Conservation (phyloP, 2,329 filamentous ascomycete genomes). For the Metarhizium brunneum region DNA sequence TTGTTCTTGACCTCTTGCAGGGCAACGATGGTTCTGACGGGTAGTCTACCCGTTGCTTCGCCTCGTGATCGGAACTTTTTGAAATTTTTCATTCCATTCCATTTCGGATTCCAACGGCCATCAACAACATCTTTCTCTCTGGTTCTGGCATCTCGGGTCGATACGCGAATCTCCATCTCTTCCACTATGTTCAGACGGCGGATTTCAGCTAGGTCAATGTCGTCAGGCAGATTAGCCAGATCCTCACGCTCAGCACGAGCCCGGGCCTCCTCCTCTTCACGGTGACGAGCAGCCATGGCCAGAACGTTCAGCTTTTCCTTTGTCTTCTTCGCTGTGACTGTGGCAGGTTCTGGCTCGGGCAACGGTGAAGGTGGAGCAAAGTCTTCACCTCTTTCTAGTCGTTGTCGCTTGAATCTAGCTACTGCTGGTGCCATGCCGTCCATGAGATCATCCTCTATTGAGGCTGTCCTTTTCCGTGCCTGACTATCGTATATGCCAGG, state of each 20-base stretch:
- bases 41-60: slow-evolving; percentile 31
- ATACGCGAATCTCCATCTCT: slow-evolving; percentile 55
- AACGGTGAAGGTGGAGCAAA: slow-evolving; percentile 23
- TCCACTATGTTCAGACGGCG: slow-evolving; percentile 68
- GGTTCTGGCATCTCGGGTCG: slow-evolving; percentile 18
- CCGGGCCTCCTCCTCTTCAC: slow-evolving; percentile 58
- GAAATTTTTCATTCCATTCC: slow-evolving; percentile 95
- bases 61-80: slow-evolving; percentile 70
- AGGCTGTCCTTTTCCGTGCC: slow-evolving; percentile 37
- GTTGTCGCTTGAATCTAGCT: slow-evolving; percentile 69
- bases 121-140: slow-evolving; percentile 41
- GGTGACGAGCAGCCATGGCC: slow-evolving; percentile 51
- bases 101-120: slow-evolving; percentile 71
- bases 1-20: slow-evolving; percentile 64
- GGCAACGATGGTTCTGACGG: slow-evolving; percentile 52
- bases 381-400: slow-evolving; percentile 49
- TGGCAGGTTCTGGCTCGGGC: slow-evolving; percentile 11
- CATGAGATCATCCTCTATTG: slow-evolving; percentile 48
- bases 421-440: slow-evolving; percentile 68
- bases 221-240: slow-evolving; percentile 42
- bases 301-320: slow-evolving; percentile 58
- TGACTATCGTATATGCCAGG: slow-evolving; percentile 14
- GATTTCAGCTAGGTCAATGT: slow-evolving; percentile 65
- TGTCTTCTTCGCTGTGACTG: slow-evolving; percentile 30
- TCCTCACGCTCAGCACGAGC: slow-evolving; percentile 45